Base-by-base conservation (phyloP, 306 rosid genomes). In the Nissolia schottii region DNA sequence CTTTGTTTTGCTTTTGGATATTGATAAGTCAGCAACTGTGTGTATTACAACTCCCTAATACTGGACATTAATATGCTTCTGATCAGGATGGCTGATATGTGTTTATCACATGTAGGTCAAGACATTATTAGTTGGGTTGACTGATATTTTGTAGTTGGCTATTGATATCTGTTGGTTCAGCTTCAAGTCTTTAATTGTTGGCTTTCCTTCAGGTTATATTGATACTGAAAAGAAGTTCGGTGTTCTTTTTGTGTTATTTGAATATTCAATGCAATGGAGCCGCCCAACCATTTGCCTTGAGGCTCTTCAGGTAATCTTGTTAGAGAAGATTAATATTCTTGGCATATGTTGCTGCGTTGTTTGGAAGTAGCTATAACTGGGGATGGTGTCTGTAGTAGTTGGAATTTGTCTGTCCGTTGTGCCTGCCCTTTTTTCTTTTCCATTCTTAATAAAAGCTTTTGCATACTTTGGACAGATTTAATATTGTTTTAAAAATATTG, bases 261-360 rank as follows among this genome's bases (percentile, higher is more conserved):
- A 78, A 70, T 85, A 82, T 77, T 79, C 96, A 29, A 75, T 84
- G 83, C 84, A 86, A 71, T 66, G 67, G 79, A 86, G 76, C 83
- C 82, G 79, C 71, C 84, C 87, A 29, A 74, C 87, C 27, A 79
- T 89, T 75, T 87, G 95, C 90, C 85, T 91, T 48, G 99, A 94
- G 87, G 87, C 99, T 55, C 99, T 94, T 62, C 99, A 91, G 98
- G 97, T 90, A 84, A 80, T 69, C 74, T 49, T 64, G 27, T 22
- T 40, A 31, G 56, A 50, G 58, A 56, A 24, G 37, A 46, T n/a
- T 28, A 37, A 14, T 56, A 60, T 15, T 69, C 48, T 32, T 74
- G 34, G 29, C 41, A 13, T 41, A 34, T 27, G 12, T 67, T 71
- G 19, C 28, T 78, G 58, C 27, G 38, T 37, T 70, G 28, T 31